Base-by-base conservation (phyloP, 208 protist species). In the Acanthamoeba sp. region DNA sequence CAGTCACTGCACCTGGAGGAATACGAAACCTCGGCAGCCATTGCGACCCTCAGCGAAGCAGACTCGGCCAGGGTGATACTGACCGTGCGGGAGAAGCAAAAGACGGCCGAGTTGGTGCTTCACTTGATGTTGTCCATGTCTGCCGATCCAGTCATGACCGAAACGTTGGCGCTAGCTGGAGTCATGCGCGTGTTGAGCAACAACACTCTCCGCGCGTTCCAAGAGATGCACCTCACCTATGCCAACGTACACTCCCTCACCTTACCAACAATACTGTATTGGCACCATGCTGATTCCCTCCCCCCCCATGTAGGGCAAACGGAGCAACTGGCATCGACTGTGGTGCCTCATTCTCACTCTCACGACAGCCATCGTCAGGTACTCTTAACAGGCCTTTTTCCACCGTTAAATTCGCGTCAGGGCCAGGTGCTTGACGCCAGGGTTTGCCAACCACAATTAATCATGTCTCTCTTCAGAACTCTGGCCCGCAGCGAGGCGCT, bases 261-360 rank as follows among this genome's bases (percentile, higher is more conserved):
- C 27, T 27, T 91, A 22, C 0, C 29, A 9, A 24, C 27, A 57
- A 10, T 64, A 9, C 14, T 89, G 2, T 14, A 6, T 57, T 90
- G 27, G n/a, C n/a, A 64, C 52, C 7, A 24, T 9, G 42, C 14
- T 66, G 0, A 18, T 20, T 62, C 40, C 0, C 40, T 42, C 40
- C 22, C 4, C 42, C 27, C 27, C 34, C 5, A 50, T 12, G 5
- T 9, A 91, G 36, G 55, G 55, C 42, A 66, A 91, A 91, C 45
- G 84, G 27, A 91, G 40, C 55, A 18, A 6, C 4, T 91, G 84
- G 84, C 84, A 91, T 66, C 27, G 50, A 0, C 22, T 91, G 32
- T 91, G 84, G 84, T 91, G 84, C 27, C 52, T 91, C 32, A 66
- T 91, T n/a, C 45, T 91, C 45, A 66, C 84, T 1, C 40, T 91